Percentiles rank a stretch among this genome's conserved stretches.
Evolutionary conservation across 192 early-diverging fungal species (phyloP).

Genomic region (Coemansia sp.): DNA sequence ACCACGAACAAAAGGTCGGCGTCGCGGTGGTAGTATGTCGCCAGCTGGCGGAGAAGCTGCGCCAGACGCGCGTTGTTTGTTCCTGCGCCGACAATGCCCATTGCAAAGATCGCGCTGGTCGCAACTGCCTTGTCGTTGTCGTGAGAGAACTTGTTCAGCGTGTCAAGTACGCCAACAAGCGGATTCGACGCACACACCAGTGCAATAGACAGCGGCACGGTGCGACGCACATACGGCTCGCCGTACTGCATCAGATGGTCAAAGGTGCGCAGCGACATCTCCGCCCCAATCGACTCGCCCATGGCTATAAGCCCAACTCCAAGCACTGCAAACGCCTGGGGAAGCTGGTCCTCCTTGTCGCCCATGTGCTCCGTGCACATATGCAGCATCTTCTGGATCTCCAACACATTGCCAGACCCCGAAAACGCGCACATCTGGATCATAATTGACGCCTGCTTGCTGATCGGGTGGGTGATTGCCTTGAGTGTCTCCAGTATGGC

Average conservation of each 20-base stretch:
- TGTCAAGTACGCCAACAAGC: conserved; percentile 86
- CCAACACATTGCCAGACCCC: conserved; percentile 95
- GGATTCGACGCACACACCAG: conserved; percentile 97
- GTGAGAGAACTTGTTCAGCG: conserved; percentile 97
- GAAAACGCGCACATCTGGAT: conserved; percentile 90
- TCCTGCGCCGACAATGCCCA: conserved; percentile 98
- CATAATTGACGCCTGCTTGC: conserved; percentile 83
- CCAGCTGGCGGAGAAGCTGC: conserved; percentile 95
- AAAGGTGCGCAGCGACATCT: conserved; percentile 93
- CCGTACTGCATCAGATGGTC: conserved; percentile 99
- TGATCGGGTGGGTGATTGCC: conserved; percentile 90
- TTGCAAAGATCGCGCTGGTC: conserved; percentile 94
- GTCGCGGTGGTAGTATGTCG: conserved; percentile 96
- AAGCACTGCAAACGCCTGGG: conserved; percentile 94
- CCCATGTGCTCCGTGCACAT: conserved; percentile 94
- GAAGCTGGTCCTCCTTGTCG: conserved; percentile 78
- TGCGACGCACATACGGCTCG: conserved; percentile 87
- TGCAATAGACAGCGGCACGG: conserved; percentile 94
- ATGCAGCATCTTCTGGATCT: conserved; percentile 95
- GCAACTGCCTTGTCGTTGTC: conserved; percentile 96
- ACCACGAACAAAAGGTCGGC: conserved; percentile 63
- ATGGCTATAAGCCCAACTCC: conserved; percentile 95
- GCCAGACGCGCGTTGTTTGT: conserved; percentile 99
- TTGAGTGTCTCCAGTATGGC: conserved; percentile 92
- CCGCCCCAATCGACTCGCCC: conserved; percentile 94